Percentiles rank a stretch among this genome's conserved stretches.
These are phyloP conservation scores for Aspergillus bertholletiae DNA, from an alignment of 495 filamentous ascomycete genomes.

Conservation along the genomic window DNA sequence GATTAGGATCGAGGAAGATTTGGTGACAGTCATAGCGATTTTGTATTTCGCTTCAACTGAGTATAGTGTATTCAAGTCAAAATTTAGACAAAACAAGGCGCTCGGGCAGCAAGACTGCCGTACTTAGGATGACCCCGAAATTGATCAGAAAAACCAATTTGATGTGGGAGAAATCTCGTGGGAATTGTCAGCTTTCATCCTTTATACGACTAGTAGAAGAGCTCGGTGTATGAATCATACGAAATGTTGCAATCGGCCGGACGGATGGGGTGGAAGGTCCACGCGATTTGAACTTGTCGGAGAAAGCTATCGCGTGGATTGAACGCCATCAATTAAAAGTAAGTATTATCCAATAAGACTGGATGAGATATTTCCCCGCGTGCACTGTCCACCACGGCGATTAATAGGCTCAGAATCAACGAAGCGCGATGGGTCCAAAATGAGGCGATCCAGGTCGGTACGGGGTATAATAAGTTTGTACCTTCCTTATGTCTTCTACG, in stretches of 20 bases:
- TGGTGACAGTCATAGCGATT: conserved; percentile 13
- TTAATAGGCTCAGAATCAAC: neutral
- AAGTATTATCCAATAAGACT: neutral
- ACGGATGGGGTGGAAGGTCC: conserved; percentile 8
- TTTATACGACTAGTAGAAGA: conserved; percentile 2
- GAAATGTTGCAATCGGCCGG: neutral
- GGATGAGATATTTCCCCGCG: neutral
- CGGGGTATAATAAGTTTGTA: too few relatives aligned
- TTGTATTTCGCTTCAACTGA: neutral
- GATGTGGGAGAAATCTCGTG: neutral
- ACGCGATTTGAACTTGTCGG: conserved; percentile 6
- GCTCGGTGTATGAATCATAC: neutral
- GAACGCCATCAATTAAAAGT: neutral
- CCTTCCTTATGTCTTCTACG: neutral
- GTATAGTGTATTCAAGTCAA: too few relatives aligned
- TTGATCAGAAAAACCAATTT: neutral
- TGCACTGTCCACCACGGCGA: neutral
- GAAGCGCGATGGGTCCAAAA: too few relatives aligned
- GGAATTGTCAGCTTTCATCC: neutral
- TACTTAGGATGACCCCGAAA: neutral
- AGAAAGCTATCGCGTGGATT: neutral
- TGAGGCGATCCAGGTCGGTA: too few relatives aligned
- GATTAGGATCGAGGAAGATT: conserved; percentile 16
- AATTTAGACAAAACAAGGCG: neutral
- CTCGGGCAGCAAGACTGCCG: neutral